Base-by-base conservation (phyloP, 116 monocot genomes). In the Posidonia oceanica region DNA sequence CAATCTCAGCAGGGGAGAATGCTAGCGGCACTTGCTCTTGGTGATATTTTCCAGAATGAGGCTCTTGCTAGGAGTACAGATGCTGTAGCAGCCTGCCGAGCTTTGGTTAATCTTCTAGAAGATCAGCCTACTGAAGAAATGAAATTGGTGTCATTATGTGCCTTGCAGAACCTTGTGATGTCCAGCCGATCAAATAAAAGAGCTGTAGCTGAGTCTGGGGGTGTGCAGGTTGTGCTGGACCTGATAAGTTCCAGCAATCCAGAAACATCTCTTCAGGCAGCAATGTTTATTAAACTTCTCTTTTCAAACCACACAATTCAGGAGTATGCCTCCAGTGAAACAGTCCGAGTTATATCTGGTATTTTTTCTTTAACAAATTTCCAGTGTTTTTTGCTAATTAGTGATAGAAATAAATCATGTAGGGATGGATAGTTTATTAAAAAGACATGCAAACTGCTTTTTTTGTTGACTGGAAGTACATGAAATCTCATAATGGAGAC, bases 241-340 rank as follows among this genome's bases (percentile, higher is more conserved):
- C 80, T 98, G 44, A 86, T 98, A 38, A 87, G 74, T 67, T 85
- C 93, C 38, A 88, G 88, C 69, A 80, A 80, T 76, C 79, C 90
- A 5, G 98, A 98, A 38, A 98, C 92, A 15, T 98, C 98, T 21
- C 79, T 93, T 68, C 98, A 98, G 77, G 98, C 93, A 61, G 93
- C 98, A 59, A 93, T 84, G 85, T 98, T 98, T 80, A 82, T 98
- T 61, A 98, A 98, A 71, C 87, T 98, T 75, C 77, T 98, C 14
- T 98, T 98, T 79, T 86, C 86, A 68, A 93, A 87, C 75, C 85
- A 90, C 79, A 87, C 98, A 11, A 86, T 98, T 41, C 98, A 98
- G 67, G 98, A 98, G 73, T 98, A 98, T 71, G 98, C 98, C 59
- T 93, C 98, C n/a, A 93, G 98, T 73, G 98, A 98, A 76, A 93